Conservation (phyloP, 768 basidiomycete species). For the Chalciporus piperatus region DNA sequence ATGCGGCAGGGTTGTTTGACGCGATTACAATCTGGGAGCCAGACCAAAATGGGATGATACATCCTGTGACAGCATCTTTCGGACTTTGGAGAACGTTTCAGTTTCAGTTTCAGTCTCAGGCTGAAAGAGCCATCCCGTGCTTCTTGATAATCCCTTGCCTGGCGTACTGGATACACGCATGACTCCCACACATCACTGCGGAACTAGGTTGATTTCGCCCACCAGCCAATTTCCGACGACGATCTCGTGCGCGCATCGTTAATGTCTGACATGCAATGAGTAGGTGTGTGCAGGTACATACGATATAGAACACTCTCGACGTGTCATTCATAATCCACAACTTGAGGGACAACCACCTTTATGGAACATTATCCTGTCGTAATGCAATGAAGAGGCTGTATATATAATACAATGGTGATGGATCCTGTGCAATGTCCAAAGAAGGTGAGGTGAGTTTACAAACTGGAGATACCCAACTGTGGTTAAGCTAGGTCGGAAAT, state of each 20-base stretch:
- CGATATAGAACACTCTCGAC: conserved; percentile 10
- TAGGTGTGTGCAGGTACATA: conserved; percentile 12
- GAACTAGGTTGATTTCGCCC: conserved; percentile 8
- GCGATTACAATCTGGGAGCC: conserved; percentile 8
- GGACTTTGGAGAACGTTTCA: conserved; percentile 23
- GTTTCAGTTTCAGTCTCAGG: conserved; percentile 22
- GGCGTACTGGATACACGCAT: conserved; percentile 1
- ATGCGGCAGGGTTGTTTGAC: not conserved
- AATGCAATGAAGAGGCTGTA: conserved; percentile 26
- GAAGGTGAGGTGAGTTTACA: conserved; percentile 13
- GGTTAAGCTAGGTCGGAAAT: conserved; percentile 1
- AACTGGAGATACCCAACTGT: not conserved
- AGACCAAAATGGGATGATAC: not conserved
- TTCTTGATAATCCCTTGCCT: conserved; percentile 7
- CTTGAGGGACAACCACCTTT: not conserved
- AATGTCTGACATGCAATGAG: conserved; percentile 4
- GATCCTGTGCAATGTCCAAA: conserved; percentile 14
- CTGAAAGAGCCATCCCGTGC: conserved; percentile 1
- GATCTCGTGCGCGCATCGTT: conserved; percentile 19
- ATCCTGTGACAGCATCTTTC: conserved; percentile 19
- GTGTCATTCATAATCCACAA: conserved; percentile 25
- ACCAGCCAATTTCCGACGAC: conserved; percentile 26
- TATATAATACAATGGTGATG: conserved; percentile 26
- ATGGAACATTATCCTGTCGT: conserved; percentile 9
- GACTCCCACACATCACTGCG: conserved; percentile 25